Evolutionary conservation across 805 yeast genomes (phyloP).

Genomic region (Myxozyma sirexii): DNA sequence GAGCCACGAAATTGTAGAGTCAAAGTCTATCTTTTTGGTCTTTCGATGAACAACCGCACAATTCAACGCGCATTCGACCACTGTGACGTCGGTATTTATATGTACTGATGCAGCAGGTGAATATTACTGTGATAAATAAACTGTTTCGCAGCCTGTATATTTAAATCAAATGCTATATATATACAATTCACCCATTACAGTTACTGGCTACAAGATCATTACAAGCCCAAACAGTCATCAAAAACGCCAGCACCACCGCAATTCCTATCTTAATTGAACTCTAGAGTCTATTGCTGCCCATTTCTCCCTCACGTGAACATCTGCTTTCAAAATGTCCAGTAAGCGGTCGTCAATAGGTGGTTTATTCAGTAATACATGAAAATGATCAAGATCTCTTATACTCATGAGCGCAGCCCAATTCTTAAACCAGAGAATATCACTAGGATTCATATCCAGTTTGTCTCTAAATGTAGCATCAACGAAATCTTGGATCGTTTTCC

Average conservation of each 20-base stretch:
- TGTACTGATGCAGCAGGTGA: too few relatives aligned
- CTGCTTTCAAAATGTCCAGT: conserved; percentile 14
- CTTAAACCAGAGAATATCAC: conserved; percentile 56
- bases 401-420: conserved; percentile 61
- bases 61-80: too few relatives aligned
- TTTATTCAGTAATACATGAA: conserved; percentile 52
- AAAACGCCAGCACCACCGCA: too few relatives aligned
- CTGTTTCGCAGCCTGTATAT: too few relatives aligned
- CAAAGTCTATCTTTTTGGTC: too few relatives aligned
- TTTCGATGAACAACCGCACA: too few relatives aligned
- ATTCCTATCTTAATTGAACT: not conserved
- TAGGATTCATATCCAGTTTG: conserved; percentile 44
- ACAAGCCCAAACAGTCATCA: too few relatives aligned
- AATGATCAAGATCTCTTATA: conserved; percentile 58
- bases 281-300: conserved; percentile 19
- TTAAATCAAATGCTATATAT: too few relatives aligned
- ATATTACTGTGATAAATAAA: too few relatives aligned
- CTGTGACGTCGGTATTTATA: too few relatives aligned
- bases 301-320: conserved; percentile 18
- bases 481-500: conserved; percentile 46
- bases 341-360: conserved; percentile 34
- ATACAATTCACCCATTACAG: too few relatives aligned
- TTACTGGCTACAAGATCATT: not conserved
- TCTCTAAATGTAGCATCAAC: conserved; percentile 49
- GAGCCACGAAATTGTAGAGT: too few relatives aligned